phyloP scores from a whole-genome alignment of 2,329 filamentous ascomycete genomes.

The Cladophialophora carrionii region DNA sequence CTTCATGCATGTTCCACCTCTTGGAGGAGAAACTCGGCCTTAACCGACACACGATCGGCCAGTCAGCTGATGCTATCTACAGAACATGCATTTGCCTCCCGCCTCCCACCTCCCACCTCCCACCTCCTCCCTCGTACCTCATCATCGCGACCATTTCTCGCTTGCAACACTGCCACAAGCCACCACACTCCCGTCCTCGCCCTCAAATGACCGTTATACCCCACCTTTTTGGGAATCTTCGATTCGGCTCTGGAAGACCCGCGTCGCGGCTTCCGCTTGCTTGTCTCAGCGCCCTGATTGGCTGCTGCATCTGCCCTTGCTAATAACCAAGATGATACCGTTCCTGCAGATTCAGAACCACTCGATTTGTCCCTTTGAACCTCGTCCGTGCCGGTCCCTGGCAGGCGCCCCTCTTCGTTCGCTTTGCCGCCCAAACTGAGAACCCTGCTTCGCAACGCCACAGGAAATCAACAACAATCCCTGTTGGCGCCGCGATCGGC shows the following conservation, averaged over 20 bases:
- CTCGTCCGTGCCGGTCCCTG: neutral
- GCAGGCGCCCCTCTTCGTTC: neutral
- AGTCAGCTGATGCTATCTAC: conserved; percentile 18
- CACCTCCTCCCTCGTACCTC: neutral
- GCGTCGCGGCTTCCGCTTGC: conserved; percentile 3
- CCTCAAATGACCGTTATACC: neutral
- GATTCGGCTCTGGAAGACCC: conserved; percentile 12
- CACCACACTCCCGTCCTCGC: neutral
- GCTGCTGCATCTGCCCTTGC: conserved; percentile 10
- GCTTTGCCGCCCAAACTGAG: neutral
- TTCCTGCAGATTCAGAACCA: conserved; percentile 24
- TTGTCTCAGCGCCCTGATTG: conserved; percentile 8
- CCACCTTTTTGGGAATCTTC: conserved; percentile 12
- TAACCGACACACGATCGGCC: conserved; percentile 13
- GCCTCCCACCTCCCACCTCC: neutral
- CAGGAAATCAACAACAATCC: conserved; percentile 6
- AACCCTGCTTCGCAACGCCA: conserved; percentile 8
- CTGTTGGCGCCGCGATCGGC: neutral
- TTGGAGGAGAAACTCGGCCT: neutral
- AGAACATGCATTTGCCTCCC: conserved; percentile 3
- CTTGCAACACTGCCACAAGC: conserved; percentile 16
- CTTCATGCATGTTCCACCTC: conserved; percentile 23
- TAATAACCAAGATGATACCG: conserved; percentile 12
- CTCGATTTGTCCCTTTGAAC: conserved; percentile 12
- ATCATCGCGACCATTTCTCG: conserved; percentile 4